Percentiles rank a stretch among this genome's conserved stretches.
phyloP scores from a whole-genome alignment of 2,329 filamentous ascomycete species.

The Cladosporium sphaerospermum region DNA sequence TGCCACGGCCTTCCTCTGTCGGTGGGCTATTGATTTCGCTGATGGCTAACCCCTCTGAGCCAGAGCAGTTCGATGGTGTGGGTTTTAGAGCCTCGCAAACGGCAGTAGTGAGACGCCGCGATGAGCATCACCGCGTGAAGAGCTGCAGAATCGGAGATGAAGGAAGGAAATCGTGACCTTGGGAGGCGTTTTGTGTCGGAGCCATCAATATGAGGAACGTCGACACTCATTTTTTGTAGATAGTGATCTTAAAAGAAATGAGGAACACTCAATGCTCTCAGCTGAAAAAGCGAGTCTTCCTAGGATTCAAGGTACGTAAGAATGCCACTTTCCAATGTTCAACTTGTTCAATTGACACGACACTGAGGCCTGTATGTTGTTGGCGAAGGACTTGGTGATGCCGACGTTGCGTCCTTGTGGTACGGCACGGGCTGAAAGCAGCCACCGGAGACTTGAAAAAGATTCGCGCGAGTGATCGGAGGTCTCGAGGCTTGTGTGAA shows the following conservation, averaged over 20 bases:
- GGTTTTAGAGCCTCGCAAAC: constrained; percentile 24
- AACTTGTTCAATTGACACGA: constrained; percentile 24
- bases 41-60: constrained; percentile 42
- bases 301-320: constrained; percentile 29
- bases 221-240: constrained; percentile 32
- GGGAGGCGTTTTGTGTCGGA: constrained; percentile 30
- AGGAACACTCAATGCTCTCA: constrained; percentile 5
- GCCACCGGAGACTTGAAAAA: background rate
- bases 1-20: constrained; percentile 22
- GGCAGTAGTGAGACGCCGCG: constrained; percentile 36
- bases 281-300: constrained; percentile 17
- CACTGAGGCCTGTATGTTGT: constrained; percentile 14
- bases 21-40: constrained; percentile 38
- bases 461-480: constrained; percentile 5
- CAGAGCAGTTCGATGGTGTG: constrained; percentile 34
- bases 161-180: constrained; percentile 34
- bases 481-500: constrained; percentile 15
- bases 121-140: constrained; percentile 39
- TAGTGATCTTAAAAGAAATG: constrained; percentile 23
- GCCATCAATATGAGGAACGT: constrained; percentile 38
- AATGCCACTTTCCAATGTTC: constrained; percentile 34
- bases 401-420: constrained; percentile 12
- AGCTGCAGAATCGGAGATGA: constrained; percentile 35
- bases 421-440: background rate
- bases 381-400: constrained; percentile 18